Base-by-base conservation (phyloP, 1,139 yeast species). In the Arxiozyma telluris region DNA sequence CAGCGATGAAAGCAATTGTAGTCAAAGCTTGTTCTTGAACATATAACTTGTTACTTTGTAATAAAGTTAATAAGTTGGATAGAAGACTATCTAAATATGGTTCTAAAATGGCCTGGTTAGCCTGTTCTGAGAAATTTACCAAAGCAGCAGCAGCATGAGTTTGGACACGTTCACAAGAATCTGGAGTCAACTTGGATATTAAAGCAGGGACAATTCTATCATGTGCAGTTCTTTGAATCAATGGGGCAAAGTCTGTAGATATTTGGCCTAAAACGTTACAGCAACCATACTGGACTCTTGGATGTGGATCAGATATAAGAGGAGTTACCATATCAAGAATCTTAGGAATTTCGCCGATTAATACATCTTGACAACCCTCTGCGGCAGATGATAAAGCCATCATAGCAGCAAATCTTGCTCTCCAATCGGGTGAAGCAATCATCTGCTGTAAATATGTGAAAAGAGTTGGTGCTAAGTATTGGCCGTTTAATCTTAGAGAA, bases 81-180 rank as follows among this genome's bases (percentile, higher is more conserved):
- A 93, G 76, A 61, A 94, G 74, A 61, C 79, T 81, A 69, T 93
- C 98, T 66, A 93, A 76, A 64, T 87, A 91, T 12, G 98, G 98
- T 64, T 90, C 97, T 61, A 94, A 75, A 20, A 84, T 81, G 58
- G 87, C 95, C 66, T 88, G 87, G 6, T 90, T 75, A 3, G 98
- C 96, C 59, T 87, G 90, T 69, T 93, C 98, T 50, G 94, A 83
- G 68, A 93, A 93, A 68, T 93, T 93, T 47, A 93, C 98, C 64
- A 93, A 76, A 0, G 98, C 98, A 50, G 98, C 98, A 44, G 98
- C 98, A 18, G 97, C 98, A 68, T 93, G 98, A 0, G 97, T 90
- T 72, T 91, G 98, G 30, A 93, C 98, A 65, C 98, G 78, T 55
- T 94, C 95, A 39, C 86, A 90, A 23, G 87, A 81, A 55, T 77